A percentile compares a stretch with the other conserved stretches of the same genome.
These are phyloP conservation scores for Cercospora nicotianae DNA, from an alignment of 2,329 filamentous ascomycete genomes.

Conservation along the genomic window DNA sequence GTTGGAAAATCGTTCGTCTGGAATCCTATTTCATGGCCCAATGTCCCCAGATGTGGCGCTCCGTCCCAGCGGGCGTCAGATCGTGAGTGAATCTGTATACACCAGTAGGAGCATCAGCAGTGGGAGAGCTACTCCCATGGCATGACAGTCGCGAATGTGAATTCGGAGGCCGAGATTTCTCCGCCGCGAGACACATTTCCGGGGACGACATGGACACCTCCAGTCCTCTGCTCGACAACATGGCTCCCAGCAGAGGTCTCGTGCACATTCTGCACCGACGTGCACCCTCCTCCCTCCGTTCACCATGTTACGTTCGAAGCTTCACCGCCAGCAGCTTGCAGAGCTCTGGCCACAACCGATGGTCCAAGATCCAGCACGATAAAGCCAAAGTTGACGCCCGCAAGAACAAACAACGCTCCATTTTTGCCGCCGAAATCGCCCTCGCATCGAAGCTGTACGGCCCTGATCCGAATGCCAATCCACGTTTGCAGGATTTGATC, in stretches of 20 bases:
- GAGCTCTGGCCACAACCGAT: conserved; percentile 78
- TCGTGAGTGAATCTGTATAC: neutral
- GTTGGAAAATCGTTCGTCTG: neutral
- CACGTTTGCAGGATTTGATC: conserved; percentile 72
- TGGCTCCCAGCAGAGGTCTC: conserved; percentile 39
- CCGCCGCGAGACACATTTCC: neutral
- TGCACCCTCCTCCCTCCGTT: conserved; percentile 11
- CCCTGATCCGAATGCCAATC: conserved; percentile 70
- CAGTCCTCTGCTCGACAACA: conserved; percentile 13
- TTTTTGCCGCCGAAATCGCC: conserved; percentile 70
- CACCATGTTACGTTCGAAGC: conserved; percentile 22
- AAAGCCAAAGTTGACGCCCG: conserved; percentile 83
- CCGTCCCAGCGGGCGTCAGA: neutral
- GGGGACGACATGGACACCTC: neutral
- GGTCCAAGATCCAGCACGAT: conserved; percentile 95
- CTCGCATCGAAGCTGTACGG: conserved; percentile 78
- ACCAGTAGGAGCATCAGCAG: neutral
- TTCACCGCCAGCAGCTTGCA: conserved; percentile 25
- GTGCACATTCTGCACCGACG: neutral
- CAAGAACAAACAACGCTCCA: conserved; percentile 69
- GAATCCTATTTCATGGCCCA: conserved; percentile 17
- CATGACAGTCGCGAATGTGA: neutral
- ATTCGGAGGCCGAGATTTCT: neutral
- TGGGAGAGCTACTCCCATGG: neutral
- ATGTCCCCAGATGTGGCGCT: neutral